Base-by-base conservation (phyloP, 352 stramenopile genomes). In the Globisporangium iwayamae region DNA sequence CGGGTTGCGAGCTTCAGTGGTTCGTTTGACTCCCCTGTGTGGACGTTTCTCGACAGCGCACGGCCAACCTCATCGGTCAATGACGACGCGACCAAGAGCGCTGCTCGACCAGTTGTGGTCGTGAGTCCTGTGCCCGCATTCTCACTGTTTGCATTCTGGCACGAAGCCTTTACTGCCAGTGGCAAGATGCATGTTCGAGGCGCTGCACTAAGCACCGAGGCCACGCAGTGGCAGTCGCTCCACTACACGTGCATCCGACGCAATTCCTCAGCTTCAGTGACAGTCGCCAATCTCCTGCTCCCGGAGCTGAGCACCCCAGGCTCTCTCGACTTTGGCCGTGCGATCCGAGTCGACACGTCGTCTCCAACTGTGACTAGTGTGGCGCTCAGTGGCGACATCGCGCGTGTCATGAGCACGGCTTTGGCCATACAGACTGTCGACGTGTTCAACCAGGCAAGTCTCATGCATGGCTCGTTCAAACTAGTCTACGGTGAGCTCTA, bases 331-430 rank as follows among this genome's bases (percentile, higher is more conserved):
- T 90, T 85, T 66, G 46, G n/a, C 1, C 75, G 74, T 9, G 60
- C 68, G 10, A 69, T 93, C 14, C 66, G 63, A 14, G 69, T 93
- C n/a, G 84, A 91, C 66, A 85, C 82, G 0, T 78, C 75, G 1
- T 32, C 47, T 1, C 84, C 84, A 18, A 62, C 45, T 1, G 68
- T 90, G 5, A 36, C 65, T 9, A 74, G 58, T 11, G 66, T 85
- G 16, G 56, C 66, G 5, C 63, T 91, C 22, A 63, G 65, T 20
- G 78, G 77, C 8, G 72, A 81, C 47, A 64, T 77, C 6, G 58
- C 71, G 10, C 67, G 70, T 0, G 70, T 73, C 4, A 71, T 85
- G 41, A 76, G 66, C 3, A 67, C 61, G 18, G 67, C 73, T 3
- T 79, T 75, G 20, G 59, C 58, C 0, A 30, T 83, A 1, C 84